Conservation (phyloP, 805 yeast genomes). For the Cyberlindnera euphorbiae region DNA sequence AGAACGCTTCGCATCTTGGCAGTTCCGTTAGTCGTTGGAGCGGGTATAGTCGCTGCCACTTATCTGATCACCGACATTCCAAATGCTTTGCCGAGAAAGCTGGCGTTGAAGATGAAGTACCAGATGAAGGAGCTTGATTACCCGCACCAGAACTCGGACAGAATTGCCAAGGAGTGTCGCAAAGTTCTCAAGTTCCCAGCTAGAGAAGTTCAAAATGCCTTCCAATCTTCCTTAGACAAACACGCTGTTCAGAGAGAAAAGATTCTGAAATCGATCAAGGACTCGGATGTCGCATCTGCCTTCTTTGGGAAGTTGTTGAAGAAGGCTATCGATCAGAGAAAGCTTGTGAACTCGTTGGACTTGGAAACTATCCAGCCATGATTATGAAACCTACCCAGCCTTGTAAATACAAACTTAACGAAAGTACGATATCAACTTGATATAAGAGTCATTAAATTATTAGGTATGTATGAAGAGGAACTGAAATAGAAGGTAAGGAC, state of each 20-base stretch:
- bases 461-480: not conserved
- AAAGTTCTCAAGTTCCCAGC: conserved; percentile 78
- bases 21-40: conserved; percentile 48
- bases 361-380: conserved; percentile 29
- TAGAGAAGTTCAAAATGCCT: conserved; percentile 68
- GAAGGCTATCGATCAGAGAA: conserved; percentile 40
- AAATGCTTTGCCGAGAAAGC: conserved; percentile 78
- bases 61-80: conserved; percentile 81
- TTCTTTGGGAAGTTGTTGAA: conserved; percentile 49
- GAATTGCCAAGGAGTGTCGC: conserved; percentile 79
- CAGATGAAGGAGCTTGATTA: conserved; percentile 70
- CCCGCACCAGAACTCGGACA: conserved; percentile 67
- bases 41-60: conserved; percentile 48
- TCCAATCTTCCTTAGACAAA: conserved; percentile 62
- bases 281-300: conserved; percentile 49
- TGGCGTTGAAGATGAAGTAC: conserved; percentile 62
- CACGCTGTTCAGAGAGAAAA: conserved; percentile 54
- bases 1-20: conserved; percentile 40
- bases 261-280: conserved; percentile 44
- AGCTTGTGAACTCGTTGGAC: conserved; percentile 37
- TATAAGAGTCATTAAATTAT: too few relatives aligned
- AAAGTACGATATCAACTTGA: too few relatives aligned
- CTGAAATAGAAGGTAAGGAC: too few relatives aligned
- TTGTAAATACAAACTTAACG: too few relatives aligned
- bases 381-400: not conserved